Base-by-base conservation (phyloP, 139 green algal genomes). In the Chlorella vulgaris region DNA sequence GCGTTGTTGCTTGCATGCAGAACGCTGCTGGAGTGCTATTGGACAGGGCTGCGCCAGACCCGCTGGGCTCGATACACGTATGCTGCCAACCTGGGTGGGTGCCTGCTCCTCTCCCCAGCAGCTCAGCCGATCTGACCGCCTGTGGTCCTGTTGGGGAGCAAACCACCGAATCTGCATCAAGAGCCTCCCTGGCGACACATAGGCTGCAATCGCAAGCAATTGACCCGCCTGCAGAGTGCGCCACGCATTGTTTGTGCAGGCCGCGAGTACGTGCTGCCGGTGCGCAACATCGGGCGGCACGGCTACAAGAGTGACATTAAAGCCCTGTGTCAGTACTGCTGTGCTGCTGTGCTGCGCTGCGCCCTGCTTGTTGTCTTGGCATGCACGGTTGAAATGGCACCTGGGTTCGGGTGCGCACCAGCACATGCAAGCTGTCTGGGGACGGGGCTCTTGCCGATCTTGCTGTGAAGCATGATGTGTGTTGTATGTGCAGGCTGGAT, bases 251-350 rank as follows among this genome's bases (percentile, higher is more conserved):
- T n/a, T n/a, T n/a, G n/a, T 60, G 38, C 38, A 70, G 74, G 58
- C 0, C 74, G 74, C 0, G 74, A 70, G 58, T 70, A 80, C n/a
- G 60, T 71, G 58, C 83, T 81, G 76, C 83, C 83, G 40, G 73
- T 88, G 15, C 29, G 71, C 7, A 38, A 74, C 35, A 66, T 89
- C 2, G 76, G 74, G 40, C 66, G 51, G 18, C 76, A 83, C 38
- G 69, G 80, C 35, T 86, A 84, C 69, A 78, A 70, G 39, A 62
- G n/a, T 33, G 86, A 90, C 63, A 86, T 89, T 24, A 77, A 81
- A 29, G 80, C 74, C 33, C 80, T 90, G 19, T 90, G 84, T 77
- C 29, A 73, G 81, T 66, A 21, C 47, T 24, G 47, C 15, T 58
- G 47, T 58, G 15, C 47, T 58, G 47, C 47, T 24, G 10, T 58